Evolutionary conservation across 1,139 yeast species (phyloP), one percentile per base, ranked within the genome.

Genomic region (Kodamaea arcana): DNA sequence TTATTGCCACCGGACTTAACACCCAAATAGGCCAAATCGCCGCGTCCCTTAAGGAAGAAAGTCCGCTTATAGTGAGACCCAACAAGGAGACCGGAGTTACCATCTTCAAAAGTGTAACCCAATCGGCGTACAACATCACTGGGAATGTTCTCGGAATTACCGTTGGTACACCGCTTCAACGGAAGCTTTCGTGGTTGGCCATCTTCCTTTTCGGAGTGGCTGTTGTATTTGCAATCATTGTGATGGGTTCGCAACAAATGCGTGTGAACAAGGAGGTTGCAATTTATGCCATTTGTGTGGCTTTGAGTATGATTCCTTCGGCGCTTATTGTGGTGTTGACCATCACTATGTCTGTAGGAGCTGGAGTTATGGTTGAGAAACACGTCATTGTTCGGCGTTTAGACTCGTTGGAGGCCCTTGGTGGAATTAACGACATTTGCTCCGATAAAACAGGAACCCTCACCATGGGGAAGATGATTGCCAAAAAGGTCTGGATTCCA

Each of bases 391-490:
- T 72, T 24, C 63, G 75, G 42, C 68, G 69, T 37, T 54, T 70
- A 40, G 65, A 65, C 54, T 54, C 71, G 30, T 50, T 67, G 32
- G 78, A 73, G 44, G 74, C 78, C 15, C 54, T 73, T 34, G 79
- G 78, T 17, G 70, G 75, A 15, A 71, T 72, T 32, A 64, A 68
- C 36, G 75, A 72, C 37, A 56, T 72, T 35, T 72, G 78, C 45
- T 71, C 76, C 2, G 79, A 73, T 50, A 73, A 73, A 45, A 73
- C 79, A 8, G 79, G 79, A 29, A 73, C 79, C 7, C 58, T 73
- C 41, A 73, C 79, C 10, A 65, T 66, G 41, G 75, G 75, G 39
- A 63, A 66, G 35, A 72, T 72, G 78, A 53, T 62, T 45, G 76
- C 72, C 7, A 63, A 51, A 36, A 60, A 54, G 42, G 60, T 51